Evolutionary conservation across 441 rosid genomes (phyloP), one percentile per base, ranked within the genome.

Genomic region (Populus hybrid): DNA sequence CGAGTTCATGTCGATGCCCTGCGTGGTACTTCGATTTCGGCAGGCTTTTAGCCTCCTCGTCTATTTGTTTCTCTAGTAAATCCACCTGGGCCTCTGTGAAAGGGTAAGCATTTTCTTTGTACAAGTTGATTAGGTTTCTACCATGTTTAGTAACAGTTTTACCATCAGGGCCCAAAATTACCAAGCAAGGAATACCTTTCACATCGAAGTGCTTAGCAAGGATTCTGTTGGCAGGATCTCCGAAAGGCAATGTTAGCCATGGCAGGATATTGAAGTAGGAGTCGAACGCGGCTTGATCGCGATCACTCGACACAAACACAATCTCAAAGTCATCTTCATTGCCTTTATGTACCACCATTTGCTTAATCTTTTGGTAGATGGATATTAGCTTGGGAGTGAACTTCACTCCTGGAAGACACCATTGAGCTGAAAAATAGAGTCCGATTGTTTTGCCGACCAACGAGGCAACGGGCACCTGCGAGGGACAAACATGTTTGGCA

Each of bases 101-200:
- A 36, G 94, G 94, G 71, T 84, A 90, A 1, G 91, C 92, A 2
- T 79, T 73, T 78, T 85, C 89, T 70, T 81, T 78, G 81, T 86
- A 89, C 80, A 90, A 28, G 81, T 88, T 90, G 30, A 89, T 67
- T 0, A 88, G 78, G 73, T 81, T 83, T 77, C 92, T 78, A 0
- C 92, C 94, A 18, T 85, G 81, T 16, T 76, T 82, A 10, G 92
- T 88, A 8, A 89, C 83, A 0, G 94, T 90, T 80, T 88, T 89
- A 10, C 94, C 91, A 21, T 90, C 85, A 2, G 92, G 90, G 5
- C 91, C 92, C n/a, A 90, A 23, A 30, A 87, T 81, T 18, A 90
- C 83, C 77, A 88, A 68, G 71, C 86, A 87, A 23, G 94, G 94
- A 50, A 90, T 89, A 14, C 87, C 85, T 72, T 78, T 81, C n/a